Conservation (phyloP, 495 filamentous ascomycete species). For the Diplogelasinospora grovesii region DNA sequence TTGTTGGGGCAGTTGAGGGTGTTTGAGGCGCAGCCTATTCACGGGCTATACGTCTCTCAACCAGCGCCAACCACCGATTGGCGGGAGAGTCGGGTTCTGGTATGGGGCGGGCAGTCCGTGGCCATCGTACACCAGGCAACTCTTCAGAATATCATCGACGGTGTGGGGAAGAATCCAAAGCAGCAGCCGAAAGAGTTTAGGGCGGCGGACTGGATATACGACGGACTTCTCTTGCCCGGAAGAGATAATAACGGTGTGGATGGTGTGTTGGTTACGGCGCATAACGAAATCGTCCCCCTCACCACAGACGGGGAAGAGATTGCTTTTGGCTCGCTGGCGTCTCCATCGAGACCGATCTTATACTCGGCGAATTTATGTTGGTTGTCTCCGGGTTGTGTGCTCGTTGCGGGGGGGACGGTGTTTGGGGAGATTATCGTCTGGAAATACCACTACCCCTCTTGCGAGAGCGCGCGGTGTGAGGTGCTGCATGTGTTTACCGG, state of each 20-base stretch:
- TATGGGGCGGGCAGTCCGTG: conserved; percentile 52
- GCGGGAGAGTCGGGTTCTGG: conserved; percentile 25
- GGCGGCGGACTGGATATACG: conserved; percentile 77
- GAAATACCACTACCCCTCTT: conserved; percentile 53
- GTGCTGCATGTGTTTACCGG: conserved; percentile 73
- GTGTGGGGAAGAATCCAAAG: conserved; percentile 2
- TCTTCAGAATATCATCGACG: conserved; percentile 18
- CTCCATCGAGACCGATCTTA: conserved; percentile 76
- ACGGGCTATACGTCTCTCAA: conserved; percentile 52
- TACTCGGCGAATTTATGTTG: conserved; percentile 73
- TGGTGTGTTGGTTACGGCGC: conserved; percentile 65
- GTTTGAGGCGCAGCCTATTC: conserved; percentile 60
- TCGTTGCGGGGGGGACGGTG: conserved; percentile 82
- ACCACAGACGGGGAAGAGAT: conserved; percentile 12
- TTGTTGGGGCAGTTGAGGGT: conserved; percentile 38
- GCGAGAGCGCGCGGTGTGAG: too few relatives aligned
- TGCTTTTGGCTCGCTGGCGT: conserved; percentile 40
- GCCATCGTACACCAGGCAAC: conserved; percentile 17
- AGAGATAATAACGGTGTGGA: conserved; percentile 8
- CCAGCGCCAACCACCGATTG: not conserved
- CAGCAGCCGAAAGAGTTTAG: conserved; percentile 9
- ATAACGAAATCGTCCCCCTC: conserved; percentile 61
- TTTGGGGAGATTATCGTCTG: conserved; percentile 92
- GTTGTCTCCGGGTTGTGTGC: conserved; percentile 48
- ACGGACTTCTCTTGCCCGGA: conserved; percentile 51